Conservation (phyloP, 2,329 filamentous ascomycete species). For the Pseudomassariella vexata region DNA sequence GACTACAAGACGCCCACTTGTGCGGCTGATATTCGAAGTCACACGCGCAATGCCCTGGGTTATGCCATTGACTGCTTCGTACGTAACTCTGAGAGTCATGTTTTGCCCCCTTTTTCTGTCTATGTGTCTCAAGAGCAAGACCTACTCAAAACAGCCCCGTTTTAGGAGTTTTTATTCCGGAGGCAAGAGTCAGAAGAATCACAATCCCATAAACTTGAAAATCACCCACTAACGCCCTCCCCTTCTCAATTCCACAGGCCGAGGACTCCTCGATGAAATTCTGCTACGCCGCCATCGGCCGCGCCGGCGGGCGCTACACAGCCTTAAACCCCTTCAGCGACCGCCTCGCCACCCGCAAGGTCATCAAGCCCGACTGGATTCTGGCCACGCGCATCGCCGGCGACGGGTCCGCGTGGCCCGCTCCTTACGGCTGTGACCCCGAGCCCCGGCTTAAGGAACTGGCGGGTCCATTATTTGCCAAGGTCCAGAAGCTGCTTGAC, state of each 20-base stretch:
- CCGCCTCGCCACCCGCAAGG: conserved; percentile 2
- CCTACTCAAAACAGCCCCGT: no score
- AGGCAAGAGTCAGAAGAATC: no score
- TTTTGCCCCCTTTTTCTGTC: no score
- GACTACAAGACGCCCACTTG: background rate
- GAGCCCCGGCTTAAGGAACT: conserved; percentile 2
- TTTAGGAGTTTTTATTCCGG: no score
- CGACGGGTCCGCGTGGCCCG: conserved; percentile 1
- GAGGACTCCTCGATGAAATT: conserved; percentile 19
- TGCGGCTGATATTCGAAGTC: background rate
- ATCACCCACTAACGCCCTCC: no score
- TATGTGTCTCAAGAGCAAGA: no score
- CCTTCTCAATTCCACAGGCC: no score
- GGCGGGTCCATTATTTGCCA: conserved; percentile 6
- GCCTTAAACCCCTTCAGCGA: conserved; percentile 9
- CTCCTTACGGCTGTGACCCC: conserved; percentile 6
- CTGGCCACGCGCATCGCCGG: conserved; percentile 6
- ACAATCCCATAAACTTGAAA: no score
- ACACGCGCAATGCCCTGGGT: background rate
- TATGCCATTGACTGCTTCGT: background rate
- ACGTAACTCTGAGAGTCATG: no score
- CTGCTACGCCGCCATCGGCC: conserved; percentile 28
- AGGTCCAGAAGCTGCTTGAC: conserved; percentile 8
- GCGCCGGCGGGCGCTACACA: conserved; percentile 21
- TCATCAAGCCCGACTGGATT: conserved; percentile 9